A percentile compares a stretch with the other conserved stretches of the same genome.
phyloP scores from a whole-genome alignment of 805 yeast species.

The Starmerella bacillaris region DNA sequence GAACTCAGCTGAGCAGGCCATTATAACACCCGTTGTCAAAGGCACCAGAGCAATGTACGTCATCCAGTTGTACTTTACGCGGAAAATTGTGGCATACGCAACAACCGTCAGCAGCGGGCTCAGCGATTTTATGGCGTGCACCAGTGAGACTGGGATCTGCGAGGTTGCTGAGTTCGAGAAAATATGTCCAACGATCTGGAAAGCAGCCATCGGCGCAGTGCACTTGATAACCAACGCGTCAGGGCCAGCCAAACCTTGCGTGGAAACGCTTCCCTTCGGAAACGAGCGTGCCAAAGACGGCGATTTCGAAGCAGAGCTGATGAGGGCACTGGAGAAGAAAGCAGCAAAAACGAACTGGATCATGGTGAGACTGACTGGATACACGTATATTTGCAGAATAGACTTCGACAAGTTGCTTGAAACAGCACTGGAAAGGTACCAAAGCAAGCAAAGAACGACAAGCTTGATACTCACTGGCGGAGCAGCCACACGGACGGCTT shows the following conservation, averaged over 20 bases:
- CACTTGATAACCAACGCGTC: slow-evolving; percentile 18
- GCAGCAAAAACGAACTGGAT: slow-evolving; percentile 67
- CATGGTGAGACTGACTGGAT: slow-evolving; percentile 81
- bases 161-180: slow-evolving; percentile 85
- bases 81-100: slow-evolving; percentile 49
- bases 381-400: slow-evolving; percentile 48
- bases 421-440: slow-evolving; percentile 70
- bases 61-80: slow-evolving; percentile 35
- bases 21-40: slow-evolving; percentile 65
- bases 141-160: slow-evolving; percentile 80
- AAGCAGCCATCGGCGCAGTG: slow-evolving; percentile 85
- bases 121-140: slow-evolving; percentile 82
- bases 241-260: slow-evolving; percentile 17
- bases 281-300: slow-evolving; percentile 21
- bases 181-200: slow-evolving; percentile 83
- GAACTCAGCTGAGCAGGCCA: slow-evolving; percentile 31
- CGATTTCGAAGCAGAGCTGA: slow-evolving; percentile 23
- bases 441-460: slow-evolving; percentile 41
- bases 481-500: slow-evolving; percentile 25
- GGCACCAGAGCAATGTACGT: slow-evolving; percentile 73
- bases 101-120: slow-evolving; percentile 78
- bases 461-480: slow-evolving; percentile 30
- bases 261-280: slow-evolving; percentile 23
- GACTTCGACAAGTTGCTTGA: slow-evolving; percentile 69
- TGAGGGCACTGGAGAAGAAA: slow-evolving; percentile 29